Evolutionary conservation across 1,284 basidiomycete genomes (phyloP).

Genomic region (Austropuccinia psidii): DNA sequence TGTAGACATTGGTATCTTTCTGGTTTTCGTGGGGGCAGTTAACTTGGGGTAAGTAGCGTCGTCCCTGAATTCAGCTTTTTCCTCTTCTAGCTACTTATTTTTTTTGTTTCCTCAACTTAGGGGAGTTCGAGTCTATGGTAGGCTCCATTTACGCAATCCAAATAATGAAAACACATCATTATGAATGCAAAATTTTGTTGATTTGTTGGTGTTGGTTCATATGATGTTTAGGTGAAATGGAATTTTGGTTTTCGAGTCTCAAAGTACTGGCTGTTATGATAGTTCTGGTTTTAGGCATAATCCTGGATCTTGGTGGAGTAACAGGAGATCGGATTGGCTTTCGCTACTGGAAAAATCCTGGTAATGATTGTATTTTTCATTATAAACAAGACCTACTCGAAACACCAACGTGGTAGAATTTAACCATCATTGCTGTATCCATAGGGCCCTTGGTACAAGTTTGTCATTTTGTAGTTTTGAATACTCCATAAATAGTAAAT

Average conservation of each 20-base stretch:
- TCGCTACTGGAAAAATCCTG: slow-evolving; percentile 65
- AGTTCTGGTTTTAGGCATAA: slow-evolving; percentile 56
- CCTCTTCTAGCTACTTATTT: background rate
- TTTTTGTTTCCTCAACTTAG: background rate
- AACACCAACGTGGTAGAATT: background rate
- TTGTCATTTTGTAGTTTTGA: background rate
- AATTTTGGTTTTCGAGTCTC: slow-evolving; percentile 56
- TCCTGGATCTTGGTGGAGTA: slow-evolving; percentile 49
- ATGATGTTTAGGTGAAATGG: slow-evolving; percentile 51
- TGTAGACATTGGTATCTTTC: slow-evolving; percentile 30
- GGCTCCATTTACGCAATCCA: background rate
- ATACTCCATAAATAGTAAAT: background rate
- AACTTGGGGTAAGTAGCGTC: slow-evolving; percentile 25
- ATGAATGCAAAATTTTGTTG: background rate
- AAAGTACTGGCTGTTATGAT: slow-evolving; percentile 56
- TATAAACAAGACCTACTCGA: background rate
- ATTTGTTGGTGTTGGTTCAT: background rate
- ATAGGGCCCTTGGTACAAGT: slow-evolving; percentile 33
- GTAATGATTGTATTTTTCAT: too few species aligned
- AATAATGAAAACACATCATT: background rate
- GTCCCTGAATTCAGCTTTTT: background rate
- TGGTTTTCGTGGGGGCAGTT: slow-evolving; percentile 17
- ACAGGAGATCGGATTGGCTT: slow-evolving; percentile 56
- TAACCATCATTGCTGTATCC: background rate
- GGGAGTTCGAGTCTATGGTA: slow-evolving; percentile 35